phyloP scores from a whole-genome alignment of 2,329 filamentous ascomycete genomes.

The Microdochium paspali region DNA sequence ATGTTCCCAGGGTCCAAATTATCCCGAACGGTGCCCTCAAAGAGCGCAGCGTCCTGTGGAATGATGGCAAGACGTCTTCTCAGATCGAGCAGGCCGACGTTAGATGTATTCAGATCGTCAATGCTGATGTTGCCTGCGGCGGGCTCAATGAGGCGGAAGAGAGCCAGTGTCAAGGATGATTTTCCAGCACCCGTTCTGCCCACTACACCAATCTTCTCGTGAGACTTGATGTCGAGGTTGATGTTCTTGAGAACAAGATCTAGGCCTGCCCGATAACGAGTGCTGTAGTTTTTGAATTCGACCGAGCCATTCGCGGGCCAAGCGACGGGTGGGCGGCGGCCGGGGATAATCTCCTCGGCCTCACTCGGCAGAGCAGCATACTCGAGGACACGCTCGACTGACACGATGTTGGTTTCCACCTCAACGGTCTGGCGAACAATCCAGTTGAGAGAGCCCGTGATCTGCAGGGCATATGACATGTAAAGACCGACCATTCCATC shows the following conservation, averaged over 20 bases:
- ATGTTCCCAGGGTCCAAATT: constrained; percentile 93
- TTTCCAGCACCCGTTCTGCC: constrained; percentile 95
- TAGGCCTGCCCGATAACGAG: constrained; percentile 80
- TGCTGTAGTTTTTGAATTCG: constrained; percentile 88
- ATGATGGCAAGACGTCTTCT: constrained; percentile 90
- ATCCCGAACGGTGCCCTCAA: constrained; percentile 86
- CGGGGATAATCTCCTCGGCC: constrained; percentile 86
- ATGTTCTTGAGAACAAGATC: constrained; percentile 92
- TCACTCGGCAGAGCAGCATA: constrained; percentile 88
- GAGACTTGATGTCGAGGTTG: constrained; percentile 83
- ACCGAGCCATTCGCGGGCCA: constrained; percentile 90
- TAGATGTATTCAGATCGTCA: constrained; percentile 79
- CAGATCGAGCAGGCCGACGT: constrained; percentile 82
- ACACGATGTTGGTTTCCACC: constrained; percentile 99
- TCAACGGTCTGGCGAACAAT: constrained; percentile 97
- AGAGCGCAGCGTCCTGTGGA: constrained; percentile 92
- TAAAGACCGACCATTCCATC: constrained; percentile 78
- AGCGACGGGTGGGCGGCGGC: constrained; percentile 74
- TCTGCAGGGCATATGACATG: constrained; percentile 96
- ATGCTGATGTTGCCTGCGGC: constrained; percentile 77
- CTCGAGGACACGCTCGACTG: constrained; percentile 93
- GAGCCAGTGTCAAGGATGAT: constrained; percentile 80
- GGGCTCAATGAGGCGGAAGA: constrained; percentile 95
- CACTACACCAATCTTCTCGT: constrained; percentile 97
- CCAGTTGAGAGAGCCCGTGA: constrained; percentile 97